Evolutionary conservation across 352 stramenopile genomes (phyloP), one percentile per base, ranked within the genome.

Genomic region (Phytophthora crassamura): DNA sequence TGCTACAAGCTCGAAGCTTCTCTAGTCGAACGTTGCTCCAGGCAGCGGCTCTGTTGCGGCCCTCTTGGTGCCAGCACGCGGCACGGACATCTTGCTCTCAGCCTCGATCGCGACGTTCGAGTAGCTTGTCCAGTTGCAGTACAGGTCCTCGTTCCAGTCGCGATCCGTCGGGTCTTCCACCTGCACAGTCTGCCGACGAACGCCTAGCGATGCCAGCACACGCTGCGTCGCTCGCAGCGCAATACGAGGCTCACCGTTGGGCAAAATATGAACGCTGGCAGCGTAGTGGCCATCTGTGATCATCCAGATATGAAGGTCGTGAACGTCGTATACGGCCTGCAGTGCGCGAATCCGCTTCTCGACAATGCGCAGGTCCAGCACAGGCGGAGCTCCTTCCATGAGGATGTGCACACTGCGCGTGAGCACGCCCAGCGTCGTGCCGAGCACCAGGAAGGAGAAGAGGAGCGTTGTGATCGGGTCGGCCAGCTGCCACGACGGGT

Each of bases 281-380:
- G 90, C 85, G 16, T 84, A 86, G 34, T 90, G 59, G 4, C 94
- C 91, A 36, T 98, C 84, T 1, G 93, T 98, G 48, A 99, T 87
- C 39, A 83, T 93, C 98, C 98, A 99, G 43, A 99, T 90, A 72
- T 98, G 97, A n/a, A 99, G 74, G 70, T 99, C 95, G 76, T 99
- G 97, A 22, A 98, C 93, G 71, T 99, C 88, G 35, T 89, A 91
- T 5, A 99, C 96, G 9, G 84, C 58, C 22, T 80, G 69, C 22
- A 93, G 69, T 14, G 79, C 69, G 25, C 84, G 84, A 22, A 93
- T 67, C 15, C 76, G 74, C 45, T 80, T 84, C 73, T 93, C 84
- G 11, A 91, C 69, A 8, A 75, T 40, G 28, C 72, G 69, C 20
- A 93, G 69, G 54, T 86, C 69, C 56, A 93, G 39, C 25, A 71